Evolutionary conservation across 805 yeast genomes (phyloP), one percentile per base, ranked within the genome.

Genomic region (Metschnikowia reukaufii): DNA sequence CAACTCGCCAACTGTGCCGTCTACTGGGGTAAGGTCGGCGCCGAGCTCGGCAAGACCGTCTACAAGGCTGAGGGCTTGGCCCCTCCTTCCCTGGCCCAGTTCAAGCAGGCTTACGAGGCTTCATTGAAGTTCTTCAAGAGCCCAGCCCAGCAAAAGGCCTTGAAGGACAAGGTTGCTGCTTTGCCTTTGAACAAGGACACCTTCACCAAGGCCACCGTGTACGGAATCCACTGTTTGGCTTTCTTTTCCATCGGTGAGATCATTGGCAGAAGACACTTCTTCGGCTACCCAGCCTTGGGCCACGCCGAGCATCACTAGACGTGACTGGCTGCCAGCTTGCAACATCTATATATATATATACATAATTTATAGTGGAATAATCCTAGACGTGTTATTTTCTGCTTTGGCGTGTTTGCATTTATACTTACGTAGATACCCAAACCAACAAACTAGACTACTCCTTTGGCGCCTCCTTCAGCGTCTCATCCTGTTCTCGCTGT

Each of bases 221-320:
- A 81, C 71, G 83, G 82, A 57, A 72, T 90, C 58, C 99, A 94
- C 74, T 72, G 92, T 46, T 75, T 88, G 56, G 99, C 97, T 55
- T 79, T 91, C 67, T 94, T 90, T 73, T 82, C 97, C 21, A 77
- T 92, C 39, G 99, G 99, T 66, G 99, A 94, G 79, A 82, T 91
- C 59, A 78, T 94, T 63, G 99, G 99, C 64, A 89, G 98, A 79
- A 86, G 98, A 78, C 82, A 87, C 63, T 60, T 94, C 51, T 87
- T 90, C 63, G 97, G 97, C 58, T 92, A 94, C 78, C 87, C 88
- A 63, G 62, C 77, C 15, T 77, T 70, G 58, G 83, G 81, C 52
- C 81, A 78, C 66, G 67, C 53, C 61, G 68, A 51, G 51, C 57
- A 53, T 48, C 58, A 55, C 56, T 57, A 55, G 54, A 49, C 34